Evolutionary conservation across 306 rosid genomes (phyloP), one percentile per base, ranked within the genome.

Genomic region (Gillenia trifoliata): DNA sequence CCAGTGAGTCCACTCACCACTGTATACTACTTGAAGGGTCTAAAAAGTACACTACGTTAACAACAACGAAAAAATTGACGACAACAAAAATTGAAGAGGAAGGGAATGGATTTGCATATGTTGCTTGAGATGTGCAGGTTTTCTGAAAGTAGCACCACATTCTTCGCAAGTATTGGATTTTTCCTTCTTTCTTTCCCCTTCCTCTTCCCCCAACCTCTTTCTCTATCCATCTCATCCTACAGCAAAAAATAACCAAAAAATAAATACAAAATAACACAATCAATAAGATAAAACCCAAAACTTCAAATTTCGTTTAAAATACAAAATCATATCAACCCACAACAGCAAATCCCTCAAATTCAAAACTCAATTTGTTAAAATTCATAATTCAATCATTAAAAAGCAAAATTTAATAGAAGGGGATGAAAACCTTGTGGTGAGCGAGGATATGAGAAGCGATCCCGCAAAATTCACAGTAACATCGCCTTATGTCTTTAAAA

Each of bases 21-120:
- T n/a, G n/a, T n/a, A n/a, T n/a, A n/a, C n/a, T n/a, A n/a, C n/a
- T n/a, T n/a, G n/a, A n/a, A n/a, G n/a, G n/a, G n/a, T n/a, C n/a
- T n/a, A n/a, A n/a, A n/a, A n/a, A n/a, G n/a, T n/a, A n/a, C n/a
- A n/a, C n/a, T n/a, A n/a, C n/a, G n/a, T n/a, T n/a, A n/a, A n/a
- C n/a, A n/a, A n/a, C n/a, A n/a, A n/a, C n/a, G n/a, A n/a, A n/a
- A n/a, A n/a, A n/a, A n/a, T n/a, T n/a, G n/a, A n/a, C n/a, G n/a
- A n/a, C n/a, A n/a, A n/a, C n/a, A n/a, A n/a, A n/a, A n/a, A n/a
- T n/a, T n/a, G n/a, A n/a, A n/a, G n/a, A n/a, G n/a, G n/a, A 45
- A 82, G 72, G 0, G 92, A 89, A 85, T 94, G 98, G 62, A 96
- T 84, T 75, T 31, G 91, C 97, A 89, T 89, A 57, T 91, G 97